Evolutionary conservation across 768 basidiomycete genomes (phyloP).

Genomic region (Phlegmacium glaucopus): DNA sequence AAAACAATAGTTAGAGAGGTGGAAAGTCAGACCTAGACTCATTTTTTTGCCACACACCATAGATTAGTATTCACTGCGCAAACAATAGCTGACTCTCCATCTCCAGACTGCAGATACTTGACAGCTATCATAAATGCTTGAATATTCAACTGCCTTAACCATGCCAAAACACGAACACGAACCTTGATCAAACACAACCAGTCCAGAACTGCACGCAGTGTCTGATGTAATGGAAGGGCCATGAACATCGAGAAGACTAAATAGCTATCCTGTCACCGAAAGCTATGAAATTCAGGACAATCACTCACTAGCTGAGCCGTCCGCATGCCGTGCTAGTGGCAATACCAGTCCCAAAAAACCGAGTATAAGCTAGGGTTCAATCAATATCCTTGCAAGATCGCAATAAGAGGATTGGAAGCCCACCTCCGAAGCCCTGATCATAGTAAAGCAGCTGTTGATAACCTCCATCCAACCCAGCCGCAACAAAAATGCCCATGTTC

Average conservation of each 20-base stretch:
- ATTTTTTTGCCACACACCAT: constrained; percentile 11
- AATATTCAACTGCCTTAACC: neutral
- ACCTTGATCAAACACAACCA: constrained; percentile 29
- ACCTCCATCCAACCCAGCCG: constrained; percentile 21
- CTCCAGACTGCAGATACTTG: constrained; percentile 20
- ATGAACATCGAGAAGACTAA: constrained; percentile 26
- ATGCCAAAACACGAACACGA: neutral
- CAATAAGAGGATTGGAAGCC: neutral
- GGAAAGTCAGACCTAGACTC: neutral
- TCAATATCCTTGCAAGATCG: neutral
- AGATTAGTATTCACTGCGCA: constrained; percentile 20
- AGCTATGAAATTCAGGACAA: too few species aligned
- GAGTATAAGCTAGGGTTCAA: constrained; percentile 18
- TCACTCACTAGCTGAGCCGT: constrained; percentile 29
- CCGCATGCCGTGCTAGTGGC: constrained; percentile 24
- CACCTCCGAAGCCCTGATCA: constrained; percentile 21
- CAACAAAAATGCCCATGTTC: constrained; percentile 25
- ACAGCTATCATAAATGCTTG: constrained; percentile 16
- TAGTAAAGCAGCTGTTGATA: constrained; percentile 18
- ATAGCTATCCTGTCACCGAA: neutral
- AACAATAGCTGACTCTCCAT: constrained; percentile 28
- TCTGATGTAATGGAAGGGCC: constrained; percentile 25
- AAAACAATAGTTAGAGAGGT: neutral
- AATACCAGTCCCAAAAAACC: constrained; percentile 25
- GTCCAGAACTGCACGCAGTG: constrained; percentile 26